A percentile compares a stretch with the other conserved stretches of the same genome.
Conservation (phyloP, 257 asterid genomes). For the Solanum chmielewskii region DNA sequence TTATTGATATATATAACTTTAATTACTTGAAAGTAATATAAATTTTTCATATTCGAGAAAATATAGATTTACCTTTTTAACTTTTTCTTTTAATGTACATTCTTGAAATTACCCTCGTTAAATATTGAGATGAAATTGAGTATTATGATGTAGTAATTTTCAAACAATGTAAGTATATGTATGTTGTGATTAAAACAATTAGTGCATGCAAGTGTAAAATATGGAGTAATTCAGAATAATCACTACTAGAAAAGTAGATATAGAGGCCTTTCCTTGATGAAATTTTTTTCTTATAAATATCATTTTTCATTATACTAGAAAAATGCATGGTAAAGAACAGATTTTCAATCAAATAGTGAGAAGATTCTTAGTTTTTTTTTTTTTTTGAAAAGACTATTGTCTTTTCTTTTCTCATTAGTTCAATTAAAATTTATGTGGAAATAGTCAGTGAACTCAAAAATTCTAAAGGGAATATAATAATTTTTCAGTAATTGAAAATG, state of each 20-base stretch:
- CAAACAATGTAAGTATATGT: not conserved
- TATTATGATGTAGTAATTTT: not conserved
- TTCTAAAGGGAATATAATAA: not conserved
- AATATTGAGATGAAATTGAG: not conserved
- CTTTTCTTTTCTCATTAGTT: not conserved
- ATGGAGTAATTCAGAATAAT: not conserved
- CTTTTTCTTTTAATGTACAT: not conserved
- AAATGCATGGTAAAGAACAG: not conserved
- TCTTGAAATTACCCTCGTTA: not conserved
- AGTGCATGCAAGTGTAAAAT: not conserved
- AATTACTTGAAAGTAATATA: too few species aligned
- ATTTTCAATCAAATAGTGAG: too few species aligned
- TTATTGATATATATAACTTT: too few species aligned
- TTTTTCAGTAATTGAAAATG: too few species aligned
- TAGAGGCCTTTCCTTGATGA: too few species aligned
- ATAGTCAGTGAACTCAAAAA: not conserved
- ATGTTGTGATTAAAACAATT: not conserved
- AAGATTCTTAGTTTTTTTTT: not conserved
- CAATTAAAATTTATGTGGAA: not conserved
- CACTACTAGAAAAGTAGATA: not conserved
- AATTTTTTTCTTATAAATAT: too few species aligned
- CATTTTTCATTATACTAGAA: not conserved
- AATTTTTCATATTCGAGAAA: too few species aligned
- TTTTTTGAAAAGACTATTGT: not conserved
- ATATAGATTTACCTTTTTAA: too few species aligned